Evolutionary conservation across 805 yeast genomes (phyloP).

Genomic region (Tetrapisispora fleetii): DNA sequence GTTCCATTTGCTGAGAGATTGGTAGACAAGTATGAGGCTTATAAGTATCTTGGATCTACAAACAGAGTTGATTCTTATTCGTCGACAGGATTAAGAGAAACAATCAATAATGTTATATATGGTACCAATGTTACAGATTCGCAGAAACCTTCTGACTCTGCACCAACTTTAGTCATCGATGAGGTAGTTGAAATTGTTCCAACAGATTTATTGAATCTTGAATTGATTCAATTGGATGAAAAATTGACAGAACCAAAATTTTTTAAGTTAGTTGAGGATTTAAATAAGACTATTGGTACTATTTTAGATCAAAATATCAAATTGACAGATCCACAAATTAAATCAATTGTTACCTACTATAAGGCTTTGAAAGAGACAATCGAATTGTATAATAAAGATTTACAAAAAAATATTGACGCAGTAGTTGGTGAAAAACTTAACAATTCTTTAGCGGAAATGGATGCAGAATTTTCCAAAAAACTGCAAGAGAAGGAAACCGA

Average conservation of each 20-base stretch:
- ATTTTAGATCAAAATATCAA: constrained; percentile 31
- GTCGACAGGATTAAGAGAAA: not conserved
- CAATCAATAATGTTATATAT: not conserved
- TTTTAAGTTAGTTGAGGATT: constrained; percentile 14
- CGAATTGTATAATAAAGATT: constrained; percentile 8
- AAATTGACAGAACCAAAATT: constrained; percentile 7
- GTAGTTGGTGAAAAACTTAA: constrained; percentile 11
- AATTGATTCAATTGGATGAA: constrained; percentile 1
- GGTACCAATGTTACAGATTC: not conserved
- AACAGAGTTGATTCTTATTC: not conserved
- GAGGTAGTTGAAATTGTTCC: not conserved
- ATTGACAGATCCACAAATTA: constrained; percentile 13
- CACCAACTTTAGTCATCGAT: not conserved
- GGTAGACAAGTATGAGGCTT: constrained; percentile 36
- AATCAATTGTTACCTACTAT: constrained; percentile 10
- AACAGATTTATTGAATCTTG: not conserved
- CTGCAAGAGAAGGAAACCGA: constrained; percentile 39
- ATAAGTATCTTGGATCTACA: not conserved
- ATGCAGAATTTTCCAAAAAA: constrained; percentile 15
- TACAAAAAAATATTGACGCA: constrained; percentile 9
- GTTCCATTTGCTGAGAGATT: constrained; percentile 55
- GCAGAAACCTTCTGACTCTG: not conserved
- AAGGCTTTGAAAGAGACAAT: constrained; percentile 10
- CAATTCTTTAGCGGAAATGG: constrained; percentile 13
- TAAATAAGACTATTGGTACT: constrained; percentile 28